Base-by-base conservation (phyloP, 2,329 filamentous ascomycete genomes). In the Trichoderma sp. region DNA sequence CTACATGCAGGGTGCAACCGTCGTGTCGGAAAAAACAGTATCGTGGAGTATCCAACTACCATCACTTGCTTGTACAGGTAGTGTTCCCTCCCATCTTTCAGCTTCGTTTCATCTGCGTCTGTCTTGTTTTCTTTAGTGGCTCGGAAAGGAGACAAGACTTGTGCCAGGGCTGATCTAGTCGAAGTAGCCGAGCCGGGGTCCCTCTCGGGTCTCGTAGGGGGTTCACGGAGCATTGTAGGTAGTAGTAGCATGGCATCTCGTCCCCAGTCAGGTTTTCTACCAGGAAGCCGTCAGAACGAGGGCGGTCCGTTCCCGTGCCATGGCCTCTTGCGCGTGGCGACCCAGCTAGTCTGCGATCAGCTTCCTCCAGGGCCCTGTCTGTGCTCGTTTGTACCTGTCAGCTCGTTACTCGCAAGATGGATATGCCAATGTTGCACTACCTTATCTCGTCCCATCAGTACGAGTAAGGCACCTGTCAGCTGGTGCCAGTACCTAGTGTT, bases 341-440 rank as follows among this genome's bases (percentile, higher is more conserved):
- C 34, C 59, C 48, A 62, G 59, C 59, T 54, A 60, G 45, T 43
- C 57, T 21, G 45, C 45, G 57, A 51, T 51, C 45, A 60, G 45
- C 34, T 51, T 21, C 26, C 5, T 19, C 10, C 24, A 17, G 28
- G 17, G 57, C 57, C 30, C 10, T n/a, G 17, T 21, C 24, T 21
- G 12, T 9, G 50, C 19, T n/a, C 34, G 30, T 54, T n/a, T 54
- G 57, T 39, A 10, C 57, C 30, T 51, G 57, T 60, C 57, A 60
- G 57, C 57, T 17, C 39, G 15, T 43, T 43, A 19, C 34, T 44
- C 52, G 26, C 21, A 14, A 43, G 30, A 15, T 43, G 52, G 10
- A 43, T 56, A 9, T 39, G 10, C 34, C 12, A 39, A 10, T 10
- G 12, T 3, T 39, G 12, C 34, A 39, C 34, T 39, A 39, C 34